Evolutionary conservation across 192 early-diverging fungal genomes (phyloP), one percentile per base, ranked within the genome.

Genomic region (Coemansia sp.): DNA sequence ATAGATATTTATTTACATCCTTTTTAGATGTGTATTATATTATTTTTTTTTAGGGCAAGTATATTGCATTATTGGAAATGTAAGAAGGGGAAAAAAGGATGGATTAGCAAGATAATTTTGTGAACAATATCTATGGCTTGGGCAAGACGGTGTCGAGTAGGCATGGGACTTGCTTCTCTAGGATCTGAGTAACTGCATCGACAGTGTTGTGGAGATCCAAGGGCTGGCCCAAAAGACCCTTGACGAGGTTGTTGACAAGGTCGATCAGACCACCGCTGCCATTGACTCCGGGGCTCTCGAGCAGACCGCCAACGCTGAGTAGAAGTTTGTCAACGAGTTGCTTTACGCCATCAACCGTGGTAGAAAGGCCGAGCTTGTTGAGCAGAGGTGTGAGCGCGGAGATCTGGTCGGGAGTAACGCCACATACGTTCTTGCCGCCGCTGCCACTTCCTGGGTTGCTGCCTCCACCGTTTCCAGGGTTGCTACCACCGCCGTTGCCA

Each of bases 311-410:
- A 22, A 71, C 65, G 46, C 68, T 65, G 64, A 55, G 39, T 18
- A 74, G 49, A 2, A 82, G 44, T n/a, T 76, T 76, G 41, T 82
- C 68, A 38, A 82, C 80, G 40, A 82, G 74, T 65, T 77, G 67
- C 66, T 82, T 82, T 38, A 82, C 80, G 1, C 75, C 80, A n/a
- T 82, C 57, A 40, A 82, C 74, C 1, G 80, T 82, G 44, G 72
- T 70, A 2, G 74, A 73, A 2, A 82, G 72, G 16, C 80, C 80
- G 4, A 82, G 75, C 68, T 76, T 76, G 69, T 82, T 67, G 53
- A 82, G 80, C 10, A 82, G 71, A 1, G 80, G 80, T 15, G 80
- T 82, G 46, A 82, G 74, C 1, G 80, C 80, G 2, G 80, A 82
- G 36, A 82, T 77, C 61, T 82, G 80, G 60, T 43, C 58, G 0